Evolutionary conservation across 257 asterid species (phyloP).

Genomic region (Solanum pinnatisectum): DNA sequence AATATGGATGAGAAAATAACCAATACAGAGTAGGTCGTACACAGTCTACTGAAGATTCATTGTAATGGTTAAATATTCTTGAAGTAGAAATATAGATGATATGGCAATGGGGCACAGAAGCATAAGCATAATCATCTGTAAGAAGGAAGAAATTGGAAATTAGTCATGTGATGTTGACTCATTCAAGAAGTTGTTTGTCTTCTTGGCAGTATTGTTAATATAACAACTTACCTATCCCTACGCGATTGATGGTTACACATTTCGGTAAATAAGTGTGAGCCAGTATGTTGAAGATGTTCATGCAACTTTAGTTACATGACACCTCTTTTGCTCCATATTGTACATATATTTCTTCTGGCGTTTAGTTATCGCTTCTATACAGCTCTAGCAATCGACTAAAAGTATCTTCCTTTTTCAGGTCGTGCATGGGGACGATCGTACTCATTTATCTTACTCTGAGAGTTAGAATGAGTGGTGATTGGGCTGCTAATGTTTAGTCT

Average conservation of each 20-base stretch:
- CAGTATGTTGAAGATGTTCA: neutral
- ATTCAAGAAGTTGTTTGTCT: neutral
- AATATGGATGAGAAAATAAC: neutral
- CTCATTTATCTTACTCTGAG: conserved; percentile 79
- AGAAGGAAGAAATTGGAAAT: neutral
- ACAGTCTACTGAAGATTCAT: neutral
- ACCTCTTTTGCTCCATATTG: neutral
- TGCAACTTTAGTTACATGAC: neutral
- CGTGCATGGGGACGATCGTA: conserved; percentile 81
- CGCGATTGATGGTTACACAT: neutral
- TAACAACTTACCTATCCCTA: neutral
- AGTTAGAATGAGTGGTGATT: conserved; percentile 56
- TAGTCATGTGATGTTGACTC: neutral
- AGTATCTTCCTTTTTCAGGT: conserved; percentile 37
- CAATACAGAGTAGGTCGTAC: neutral
- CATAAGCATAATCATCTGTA: neutral
- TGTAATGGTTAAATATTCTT: neutral
- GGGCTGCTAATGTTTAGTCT: neutral
- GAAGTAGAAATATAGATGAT: neutral
- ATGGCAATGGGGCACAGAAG: neutral
- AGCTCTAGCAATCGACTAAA: neutral
- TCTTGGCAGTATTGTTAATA: neutral
- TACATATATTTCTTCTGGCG: neutral
- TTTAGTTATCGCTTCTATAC: neutral
- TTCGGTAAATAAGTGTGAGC: neutral